Conservation (phyloP, 2,329 filamentous ascomycete species). For the Septoria linicola region DNA sequence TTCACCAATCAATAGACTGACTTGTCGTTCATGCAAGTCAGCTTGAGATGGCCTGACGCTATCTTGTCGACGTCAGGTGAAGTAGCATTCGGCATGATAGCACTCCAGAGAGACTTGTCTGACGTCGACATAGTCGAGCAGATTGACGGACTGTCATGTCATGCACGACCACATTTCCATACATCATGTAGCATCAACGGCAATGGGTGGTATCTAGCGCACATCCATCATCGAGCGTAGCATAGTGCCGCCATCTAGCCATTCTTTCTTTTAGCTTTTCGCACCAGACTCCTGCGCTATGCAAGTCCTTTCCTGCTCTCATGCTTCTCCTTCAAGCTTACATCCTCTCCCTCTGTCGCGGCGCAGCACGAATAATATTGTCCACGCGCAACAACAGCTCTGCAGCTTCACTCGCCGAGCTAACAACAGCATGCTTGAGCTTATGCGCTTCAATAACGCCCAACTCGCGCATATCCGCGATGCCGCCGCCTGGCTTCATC, state of each 20-base stretch:
- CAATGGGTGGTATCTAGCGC: too few species aligned
- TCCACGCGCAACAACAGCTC: slow-evolving; percentile 94
- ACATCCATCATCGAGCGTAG: too few species aligned
- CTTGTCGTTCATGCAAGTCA: too few species aligned
- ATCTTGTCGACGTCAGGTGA: too few species aligned
- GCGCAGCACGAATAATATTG: slow-evolving; percentile 94
- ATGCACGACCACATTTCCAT: too few species aligned
- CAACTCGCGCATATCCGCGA: slow-evolving; percentile 91
- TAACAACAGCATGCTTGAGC: slow-evolving; percentile 96
- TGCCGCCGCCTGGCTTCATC: slow-evolving; percentile 82
- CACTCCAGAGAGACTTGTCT: too few species aligned
- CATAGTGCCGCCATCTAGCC: slow-evolving; percentile 7
- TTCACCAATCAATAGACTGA: too few species aligned
- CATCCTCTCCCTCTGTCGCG: slow-evolving; percentile 75
- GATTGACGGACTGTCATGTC: too few species aligned
- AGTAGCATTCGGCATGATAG: too few species aligned
- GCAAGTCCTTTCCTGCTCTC: slow-evolving; percentile 2
- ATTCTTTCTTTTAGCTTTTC: slow-evolving; percentile 3
- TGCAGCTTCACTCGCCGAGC: slow-evolving; percentile 90
- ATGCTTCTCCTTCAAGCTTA: slow-evolving; percentile 40
- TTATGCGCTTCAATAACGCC: slow-evolving; percentile 98
- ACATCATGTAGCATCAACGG: too few species aligned
- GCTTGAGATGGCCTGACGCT: too few species aligned
- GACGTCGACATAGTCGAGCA: too few species aligned
- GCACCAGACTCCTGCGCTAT: slow-evolving; percentile 14